Evolutionary conservation across 2,329 filamentous ascomycete species (phyloP).

Genomic region (Penicillium sp.): DNA sequence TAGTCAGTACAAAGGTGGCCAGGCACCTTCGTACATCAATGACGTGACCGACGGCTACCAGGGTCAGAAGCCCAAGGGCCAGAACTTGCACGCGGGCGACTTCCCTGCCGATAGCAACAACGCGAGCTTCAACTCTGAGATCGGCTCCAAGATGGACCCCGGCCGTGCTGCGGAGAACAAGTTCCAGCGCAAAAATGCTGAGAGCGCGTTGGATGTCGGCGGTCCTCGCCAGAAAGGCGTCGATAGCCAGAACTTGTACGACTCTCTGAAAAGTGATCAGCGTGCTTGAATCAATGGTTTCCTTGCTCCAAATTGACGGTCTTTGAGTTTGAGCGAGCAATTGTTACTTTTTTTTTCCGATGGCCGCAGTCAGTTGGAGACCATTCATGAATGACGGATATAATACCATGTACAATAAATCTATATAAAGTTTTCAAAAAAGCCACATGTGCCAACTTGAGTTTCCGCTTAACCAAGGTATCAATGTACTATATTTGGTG

Average conservation of each 20-base stretch:
- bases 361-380: neutral
- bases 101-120: constrained; percentile 49
- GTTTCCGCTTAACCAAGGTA: neutral
- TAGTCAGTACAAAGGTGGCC: constrained; percentile 35
- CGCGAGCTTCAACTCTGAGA: constrained; percentile 56
- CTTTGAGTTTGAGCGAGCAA: constrained; percentile 16
- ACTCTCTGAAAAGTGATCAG: constrained; percentile 35
- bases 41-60: constrained; percentile 37
- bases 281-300: constrained; percentile 27
- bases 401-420: constrained; percentile 21
- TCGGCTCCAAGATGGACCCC: constrained; percentile 61
- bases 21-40: constrained; percentile 45
- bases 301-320: neutral
- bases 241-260: constrained; percentile 29
- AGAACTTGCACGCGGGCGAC: constrained; percentile 55
- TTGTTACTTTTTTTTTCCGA: constrained; percentile 2
- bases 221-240: constrained; percentile 33
- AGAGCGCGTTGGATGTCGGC: constrained; percentile 35
- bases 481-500: neutral
- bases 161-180: constrained; percentile 51
- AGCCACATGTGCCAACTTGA: neutral
- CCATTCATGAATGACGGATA: constrained; percentile 9
- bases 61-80: constrained; percentile 54
- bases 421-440: constrained; percentile 3
- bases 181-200: constrained; percentile 38